Conservation (phyloP, 768 basidiomycete species). For the Leucogyrophana mollusca region DNA sequence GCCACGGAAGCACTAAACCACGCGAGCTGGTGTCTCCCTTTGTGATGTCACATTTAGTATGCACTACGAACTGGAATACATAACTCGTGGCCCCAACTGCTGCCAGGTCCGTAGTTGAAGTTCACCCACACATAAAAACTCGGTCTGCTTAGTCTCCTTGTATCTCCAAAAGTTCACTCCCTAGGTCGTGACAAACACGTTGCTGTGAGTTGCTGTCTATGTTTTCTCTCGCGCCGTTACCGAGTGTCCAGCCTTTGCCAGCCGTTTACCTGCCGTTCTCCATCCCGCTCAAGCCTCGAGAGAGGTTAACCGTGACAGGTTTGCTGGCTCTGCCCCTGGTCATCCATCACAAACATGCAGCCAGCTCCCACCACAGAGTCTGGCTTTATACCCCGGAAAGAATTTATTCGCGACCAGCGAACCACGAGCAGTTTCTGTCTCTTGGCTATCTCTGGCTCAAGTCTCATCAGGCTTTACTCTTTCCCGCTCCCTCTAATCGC, state of each 20-base stretch:
- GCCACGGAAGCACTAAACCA: no score
- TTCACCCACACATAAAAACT: no score
- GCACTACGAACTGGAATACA: no score
- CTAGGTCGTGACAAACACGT: no score
- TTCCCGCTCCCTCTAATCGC: conserved; percentile 55
- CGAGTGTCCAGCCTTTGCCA: conserved; percentile 19
- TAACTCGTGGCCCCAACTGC: no score
- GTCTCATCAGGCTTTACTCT: conserved; percentile 66
- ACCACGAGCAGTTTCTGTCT: conserved; percentile 62
- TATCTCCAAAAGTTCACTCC: no score
- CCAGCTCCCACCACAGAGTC: conserved; percentile 37
- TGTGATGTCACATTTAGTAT: no score
- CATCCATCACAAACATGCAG: conserved; percentile 27
- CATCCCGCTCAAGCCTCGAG: conserved; percentile 26
- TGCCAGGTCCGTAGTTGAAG: no score
- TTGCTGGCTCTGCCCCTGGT: conserved; percentile 21
- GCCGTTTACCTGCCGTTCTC: conserved; percentile 39
- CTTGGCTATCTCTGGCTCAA: conserved; percentile 64
- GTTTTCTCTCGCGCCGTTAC: no score
- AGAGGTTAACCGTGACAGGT: conserved; percentile 23
- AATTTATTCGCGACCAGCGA: conserved; percentile 64
- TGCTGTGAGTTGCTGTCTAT: no score
- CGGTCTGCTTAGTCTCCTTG: no score
- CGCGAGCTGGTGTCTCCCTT: no score
- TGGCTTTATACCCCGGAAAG: conserved; percentile 66